Conservation (phyloP, 345 rosid genomes). For the Hibiscus trionum region DNA sequence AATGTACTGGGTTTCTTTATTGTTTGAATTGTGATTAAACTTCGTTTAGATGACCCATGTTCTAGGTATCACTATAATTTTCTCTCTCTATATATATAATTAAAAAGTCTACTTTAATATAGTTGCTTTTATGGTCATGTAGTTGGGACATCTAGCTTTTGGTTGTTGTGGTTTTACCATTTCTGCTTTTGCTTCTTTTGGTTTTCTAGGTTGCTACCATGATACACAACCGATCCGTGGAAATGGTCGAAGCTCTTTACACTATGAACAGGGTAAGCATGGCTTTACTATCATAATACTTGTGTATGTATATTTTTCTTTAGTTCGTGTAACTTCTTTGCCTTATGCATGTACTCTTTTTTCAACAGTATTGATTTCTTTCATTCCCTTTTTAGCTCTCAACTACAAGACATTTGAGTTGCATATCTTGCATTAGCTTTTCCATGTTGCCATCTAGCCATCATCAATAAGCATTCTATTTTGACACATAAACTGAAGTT, state of each 20-base stretch:
- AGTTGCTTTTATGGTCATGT: conserved; percentile 1
- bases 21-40: neutral
- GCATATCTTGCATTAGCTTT: neutral
- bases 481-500: neutral
- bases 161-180: neutral
- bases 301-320: neutral
- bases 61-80: neutral
- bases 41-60: conserved; percentile 1
- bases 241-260: conserved; percentile 73
- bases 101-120: neutral
- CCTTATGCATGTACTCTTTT: neutral
- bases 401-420: neutral
- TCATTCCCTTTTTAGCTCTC: neutral
- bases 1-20: neutral
- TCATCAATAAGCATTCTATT: neutral
- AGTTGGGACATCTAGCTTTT: conserved; percentile 9
- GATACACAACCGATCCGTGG: conserved; percentile 54
- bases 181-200: conserved; percentile 16
- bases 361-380: neutral
- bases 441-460: neutral
- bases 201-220: conserved; percentile 49
- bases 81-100: neutral
- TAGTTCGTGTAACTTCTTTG: conserved; percentile 1
- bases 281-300: neutral
- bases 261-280: conserved; percentile 61